Conservation (phyloP, 2,329 filamentous ascomycete genomes). For the Leptographium radiaticola region DNA sequence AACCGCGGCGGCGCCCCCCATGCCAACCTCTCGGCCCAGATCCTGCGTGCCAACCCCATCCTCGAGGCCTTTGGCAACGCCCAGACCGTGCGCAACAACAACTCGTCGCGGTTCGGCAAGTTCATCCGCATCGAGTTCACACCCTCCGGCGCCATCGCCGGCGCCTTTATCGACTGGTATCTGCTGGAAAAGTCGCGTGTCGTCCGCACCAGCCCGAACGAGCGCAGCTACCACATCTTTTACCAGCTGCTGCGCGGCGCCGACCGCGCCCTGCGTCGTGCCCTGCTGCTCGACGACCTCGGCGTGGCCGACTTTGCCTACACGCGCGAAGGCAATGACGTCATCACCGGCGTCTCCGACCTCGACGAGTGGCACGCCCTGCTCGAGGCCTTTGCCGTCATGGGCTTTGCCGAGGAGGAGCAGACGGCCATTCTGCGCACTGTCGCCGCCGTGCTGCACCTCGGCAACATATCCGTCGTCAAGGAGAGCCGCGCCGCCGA, state of each 20-base stretch:
- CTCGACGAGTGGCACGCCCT: slow-evolving; percentile 78
- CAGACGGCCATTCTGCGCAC: slow-evolving; percentile 74
- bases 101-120: slow-evolving; percentile 95
- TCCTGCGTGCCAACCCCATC: slow-evolving; percentile 89
- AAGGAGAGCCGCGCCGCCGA: slow-evolving; percentile 87
- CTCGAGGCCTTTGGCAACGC: slow-evolving; percentile 97
- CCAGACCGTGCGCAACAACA: slow-evolving; percentile 95
- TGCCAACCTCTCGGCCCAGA: slow-evolving; percentile 89
- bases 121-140: slow-evolving; percentile 97
- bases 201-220: slow-evolving; percentile 71
- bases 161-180: slow-evolving; percentile 98
- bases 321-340: slow-evolving; percentile 81
- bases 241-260: slow-evolving; percentile 89
- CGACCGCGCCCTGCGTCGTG: slow-evolving; percentile 55
- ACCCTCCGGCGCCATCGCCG: slow-evolving; percentile 75
- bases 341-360: slow-evolving; percentile 82
- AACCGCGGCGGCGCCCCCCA: slow-evolving; percentile 42
- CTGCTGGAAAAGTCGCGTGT: slow-evolving; percentile 96
- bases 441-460: slow-evolving; percentile 79
- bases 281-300: slow-evolving; percentile 62
- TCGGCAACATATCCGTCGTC: slow-evolving; percentile 80
- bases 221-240: slow-evolving; percentile 95
- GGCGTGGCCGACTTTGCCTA: slow-evolving; percentile 84
- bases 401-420: slow-evolving; percentile 82
- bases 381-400: slow-evolving; percentile 85